Conservation (phyloP, 176 grass and related monocot genomes). For the Raddia guianensis region DNA sequence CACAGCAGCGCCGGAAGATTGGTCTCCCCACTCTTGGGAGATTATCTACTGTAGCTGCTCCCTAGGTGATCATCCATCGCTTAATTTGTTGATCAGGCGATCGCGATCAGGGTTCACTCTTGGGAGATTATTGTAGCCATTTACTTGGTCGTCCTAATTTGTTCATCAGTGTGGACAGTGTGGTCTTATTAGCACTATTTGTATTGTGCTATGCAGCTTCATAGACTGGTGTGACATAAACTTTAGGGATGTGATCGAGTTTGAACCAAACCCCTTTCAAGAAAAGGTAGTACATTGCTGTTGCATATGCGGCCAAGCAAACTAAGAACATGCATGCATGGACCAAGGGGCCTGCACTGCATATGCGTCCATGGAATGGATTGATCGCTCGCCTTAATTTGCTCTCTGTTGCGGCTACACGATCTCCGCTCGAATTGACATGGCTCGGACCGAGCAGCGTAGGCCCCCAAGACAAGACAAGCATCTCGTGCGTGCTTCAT, state of each 20-base stretch:
- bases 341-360: not conserved
- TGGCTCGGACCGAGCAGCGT: not conserved
- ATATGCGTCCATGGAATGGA: not conserved
- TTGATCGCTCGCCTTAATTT: not conserved
- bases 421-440: not conserved
- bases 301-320: no score
- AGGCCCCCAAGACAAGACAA: slow-evolving; percentile 5
- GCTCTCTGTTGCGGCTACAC: not conserved
- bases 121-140: no score
- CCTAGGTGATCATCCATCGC: not conserved
- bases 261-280: no score
- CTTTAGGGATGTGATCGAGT: no score
- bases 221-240: no score
- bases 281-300: no score
- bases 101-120: no score
- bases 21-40: not conserved
- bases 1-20: not conserved
- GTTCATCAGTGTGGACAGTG: no score
- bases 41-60: not conserved
- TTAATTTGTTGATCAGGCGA: no score
- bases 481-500: not conserved
- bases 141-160: no score
- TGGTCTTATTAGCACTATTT: no score
- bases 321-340: not conserved
- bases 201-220: no score